These are phyloP conservation scores for Monosporozyma yasuniensis DNA, from an alignment of 805 yeast species.

Conservation along the genomic window DNA sequence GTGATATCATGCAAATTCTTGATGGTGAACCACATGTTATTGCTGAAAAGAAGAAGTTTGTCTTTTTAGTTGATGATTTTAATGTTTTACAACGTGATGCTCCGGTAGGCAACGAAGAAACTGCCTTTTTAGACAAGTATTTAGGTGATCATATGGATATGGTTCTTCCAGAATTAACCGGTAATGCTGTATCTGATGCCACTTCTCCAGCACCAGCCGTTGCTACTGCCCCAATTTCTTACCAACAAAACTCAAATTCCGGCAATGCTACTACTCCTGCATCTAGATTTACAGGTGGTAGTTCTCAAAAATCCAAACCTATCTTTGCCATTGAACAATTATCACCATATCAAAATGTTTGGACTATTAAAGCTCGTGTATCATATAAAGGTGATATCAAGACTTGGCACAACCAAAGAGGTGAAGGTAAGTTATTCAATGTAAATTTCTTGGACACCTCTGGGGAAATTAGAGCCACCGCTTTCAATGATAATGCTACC, in stretches of 20 bases:
- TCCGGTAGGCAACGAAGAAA: conserved; percentile 32
- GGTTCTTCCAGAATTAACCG: conserved; percentile 11
- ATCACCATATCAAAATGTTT: conserved; percentile 81
- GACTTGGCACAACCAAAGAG: conserved; percentile 78
- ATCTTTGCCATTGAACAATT: conserved; percentile 74
- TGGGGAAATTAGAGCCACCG: conserved; percentile 93
- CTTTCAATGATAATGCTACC: conserved; percentile 81
- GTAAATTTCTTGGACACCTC: conserved; percentile 87
- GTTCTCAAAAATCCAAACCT: conserved; percentile 30
- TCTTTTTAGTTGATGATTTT: conserved; percentile 39
- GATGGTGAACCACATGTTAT: conserved; percentile 30
- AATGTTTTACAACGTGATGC: conserved; percentile 35
- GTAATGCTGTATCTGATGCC: conserved; percentile 6
- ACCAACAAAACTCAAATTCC: conserved; percentile 11
- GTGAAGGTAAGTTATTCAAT: conserved; percentile 84
- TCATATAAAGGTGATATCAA: conserved; percentile 80
- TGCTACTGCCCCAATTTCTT: not conserved
- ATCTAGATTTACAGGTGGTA: conserved; percentile 7
- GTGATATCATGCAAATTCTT: conserved; percentile 26
- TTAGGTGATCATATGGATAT: conserved; percentile 51
- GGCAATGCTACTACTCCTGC: conserved; percentile 10
- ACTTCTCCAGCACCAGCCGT: no score
- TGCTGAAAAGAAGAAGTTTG: conserved; percentile 37
- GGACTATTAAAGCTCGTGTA: conserved; percentile 92
- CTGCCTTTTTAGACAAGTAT: conserved; percentile 45